Evolutionary conservation across 805 yeast genomes (phyloP).

Genomic region (Isabelozyma heimii): DNA sequence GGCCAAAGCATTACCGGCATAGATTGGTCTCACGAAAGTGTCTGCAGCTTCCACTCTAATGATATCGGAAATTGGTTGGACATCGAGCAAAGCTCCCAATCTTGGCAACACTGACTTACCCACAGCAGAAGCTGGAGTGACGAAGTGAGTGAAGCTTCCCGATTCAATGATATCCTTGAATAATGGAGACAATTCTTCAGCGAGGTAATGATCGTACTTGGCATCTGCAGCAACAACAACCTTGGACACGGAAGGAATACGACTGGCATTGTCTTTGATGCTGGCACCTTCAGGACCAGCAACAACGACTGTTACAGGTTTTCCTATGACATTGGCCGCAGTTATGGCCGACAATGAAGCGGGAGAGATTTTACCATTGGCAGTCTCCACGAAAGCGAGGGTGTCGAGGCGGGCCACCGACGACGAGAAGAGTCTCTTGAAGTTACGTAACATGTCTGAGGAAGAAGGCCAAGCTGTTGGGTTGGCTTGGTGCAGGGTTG

Average conservation of each 20-base stretch:
- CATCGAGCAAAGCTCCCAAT: conserved; percentile 77
- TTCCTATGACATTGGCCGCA: conserved; percentile 76
- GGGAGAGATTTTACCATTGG: conserved; percentile 55
- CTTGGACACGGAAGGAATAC: conserved; percentile 51
- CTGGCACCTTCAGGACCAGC: conserved; percentile 61
- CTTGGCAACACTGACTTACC: conserved; percentile 89
- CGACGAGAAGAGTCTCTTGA: conserved; percentile 49
- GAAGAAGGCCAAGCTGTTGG: neutral
- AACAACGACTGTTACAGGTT: conserved; percentile 76
- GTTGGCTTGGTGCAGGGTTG: neutral
- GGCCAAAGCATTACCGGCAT: conserved; percentile 90
- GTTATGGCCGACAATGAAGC: conserved; percentile 68
- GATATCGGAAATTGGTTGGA: conserved; percentile 86
- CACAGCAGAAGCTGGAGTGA: conserved; percentile 79
- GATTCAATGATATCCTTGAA: conserved; percentile 45
- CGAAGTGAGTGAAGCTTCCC: conserved; percentile 61
- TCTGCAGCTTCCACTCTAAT: conserved; percentile 60
- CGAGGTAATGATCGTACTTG: conserved; percentile 65
- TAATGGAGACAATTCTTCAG: conserved; percentile 80
- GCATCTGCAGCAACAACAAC: conserved; percentile 57
- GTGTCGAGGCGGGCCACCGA: conserved; percentile 40
- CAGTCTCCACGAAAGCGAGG: conserved; percentile 70
- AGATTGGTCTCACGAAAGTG: conserved; percentile 89
- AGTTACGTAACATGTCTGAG: neutral
- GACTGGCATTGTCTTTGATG: conserved; percentile 46